phyloP scores from a whole-genome alignment of 305 asterid species.

The Plantago lanceolata region DNA sequence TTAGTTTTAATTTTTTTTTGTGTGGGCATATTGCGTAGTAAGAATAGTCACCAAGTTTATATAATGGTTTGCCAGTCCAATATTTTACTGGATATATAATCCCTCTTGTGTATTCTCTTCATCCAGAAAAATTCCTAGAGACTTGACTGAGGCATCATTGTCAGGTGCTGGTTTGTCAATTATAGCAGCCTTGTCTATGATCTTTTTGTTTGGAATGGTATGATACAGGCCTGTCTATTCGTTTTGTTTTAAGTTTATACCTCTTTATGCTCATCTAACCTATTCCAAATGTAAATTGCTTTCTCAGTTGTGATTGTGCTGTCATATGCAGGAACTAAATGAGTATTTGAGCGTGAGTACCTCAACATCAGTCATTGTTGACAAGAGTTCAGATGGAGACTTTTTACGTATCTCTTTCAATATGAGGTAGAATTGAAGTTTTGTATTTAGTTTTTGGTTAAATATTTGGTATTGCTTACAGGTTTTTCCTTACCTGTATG shows the following conservation, averaged over 20 bases:
- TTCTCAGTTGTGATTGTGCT: slow-evolving; percentile 22
- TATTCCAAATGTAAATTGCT: slow-evolving; percentile 9
- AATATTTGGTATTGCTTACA: slow-evolving; percentile 2
- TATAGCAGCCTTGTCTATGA: slow-evolving; percentile 74
- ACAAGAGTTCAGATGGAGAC: slow-evolving; percentile 85
- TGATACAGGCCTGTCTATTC: slow-evolving; percentile 22
- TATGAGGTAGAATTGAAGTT: slow-evolving; percentile 49
- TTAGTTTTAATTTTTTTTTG: too few relatives aligned
- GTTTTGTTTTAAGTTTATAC: slow-evolving; percentile 6
- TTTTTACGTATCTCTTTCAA: slow-evolving; percentile 81
- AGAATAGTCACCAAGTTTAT: background rate
- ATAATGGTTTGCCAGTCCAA: background rate
- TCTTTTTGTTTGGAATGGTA: slow-evolving; percentile 94
- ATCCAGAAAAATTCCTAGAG: slow-evolving; percentile 92
- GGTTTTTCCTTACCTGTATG: slow-evolving; percentile 10
- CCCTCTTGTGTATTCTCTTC: background rate
- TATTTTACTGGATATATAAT: background rate
- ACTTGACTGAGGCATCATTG: slow-evolving; percentile 90
- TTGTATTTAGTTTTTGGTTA: background rate
- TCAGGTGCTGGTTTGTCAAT: slow-evolving; percentile 98
- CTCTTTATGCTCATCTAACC: background rate
- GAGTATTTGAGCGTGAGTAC: slow-evolving; percentile 65
- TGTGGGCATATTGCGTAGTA: background rate
- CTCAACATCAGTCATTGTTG: slow-evolving; percentile 64
- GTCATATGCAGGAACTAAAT: slow-evolving; percentile 64